Base-by-base conservation (phyloP, 1,284 basidiomycete species). In the Ganoderma meredithae region DNA sequence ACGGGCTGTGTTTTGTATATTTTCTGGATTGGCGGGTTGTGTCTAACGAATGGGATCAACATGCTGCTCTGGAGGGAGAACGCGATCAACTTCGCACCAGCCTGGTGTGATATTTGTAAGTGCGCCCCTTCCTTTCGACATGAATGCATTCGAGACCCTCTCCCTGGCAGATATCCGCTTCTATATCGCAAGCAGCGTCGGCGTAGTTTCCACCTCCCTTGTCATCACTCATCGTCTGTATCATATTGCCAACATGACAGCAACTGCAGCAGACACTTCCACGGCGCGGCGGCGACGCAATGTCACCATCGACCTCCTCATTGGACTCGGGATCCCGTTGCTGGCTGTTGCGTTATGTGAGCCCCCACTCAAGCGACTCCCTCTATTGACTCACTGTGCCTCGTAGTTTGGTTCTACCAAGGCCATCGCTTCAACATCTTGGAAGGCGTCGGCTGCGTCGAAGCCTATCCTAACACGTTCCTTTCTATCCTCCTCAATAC, bases 41-140 rank as follows among this genome's bases (percentile, higher is more conserved):
- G 86, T 74, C 78, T 93, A n/a, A 83, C 85, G 61, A 77, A 82
- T 39, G 87, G 85, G 71, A 80, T 94, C 72, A 91, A 95, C 78
- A 83, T 86, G n/a, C 76, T 91, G 40, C 75, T 93, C 17, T 95
- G 93, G 93, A 82, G 82, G 62, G 81, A 86, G 40, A 89, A 88
- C 74, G 82, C 83, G 1, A 79, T 83, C 9, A 85, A 91, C 72
- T 79, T 75, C 49, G 85, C 87, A 0, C 90, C 90, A 0, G 81
- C 89, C 1, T 95, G 89, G 89, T 95, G 93, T 74, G 93, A 95
- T 74, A 91, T 95, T 69, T 84, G 90, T 91, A 73, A 75, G 88
- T 79, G 60, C 58, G 60, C 36, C 7, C 1, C 4, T 36, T 22
- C 12, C 36, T 36, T 36, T 36, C 36, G 6, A 36, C 9, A 9